Base-by-base conservation (phyloP, 1,284 basidiomycete species). In the Binderoboletus segoi region DNA sequence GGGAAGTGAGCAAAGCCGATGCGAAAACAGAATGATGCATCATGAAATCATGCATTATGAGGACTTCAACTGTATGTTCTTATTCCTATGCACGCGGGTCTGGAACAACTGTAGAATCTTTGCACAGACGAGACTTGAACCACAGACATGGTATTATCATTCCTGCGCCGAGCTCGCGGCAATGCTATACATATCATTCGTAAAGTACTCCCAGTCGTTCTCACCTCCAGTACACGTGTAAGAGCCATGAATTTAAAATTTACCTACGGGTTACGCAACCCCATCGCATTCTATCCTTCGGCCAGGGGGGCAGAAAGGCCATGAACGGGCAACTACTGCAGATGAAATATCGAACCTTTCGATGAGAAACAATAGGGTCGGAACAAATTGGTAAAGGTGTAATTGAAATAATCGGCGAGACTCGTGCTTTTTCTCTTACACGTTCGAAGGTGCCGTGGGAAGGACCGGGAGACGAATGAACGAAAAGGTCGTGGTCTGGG, bases 401-500 rank as follows among this genome's bases (percentile, higher is more conserved):
- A 1, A 23, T 47, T 35, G 42, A 51, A 24, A 26, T 47, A 32
- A 23, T 20, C 6, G 30, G 20, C 28, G 11, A n/a, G n/a, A n/a
- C n/a, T n/a, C n/a, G n/a, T n/a, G n/a, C n/a, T n/a, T 46, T 33
- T 33, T 6, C 5, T 15, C 20, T 53, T 57, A 67, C 12, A 45
- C 65, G 32, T 56, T 48, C 21, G 66, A 64, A 47, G 66, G 63
- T 2, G 67, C 61, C 7, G 37, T 8, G 10, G 68, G 32, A 33
- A 68, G 18, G 32, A 58, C 64, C 3, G 69, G 67, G 16, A 68
- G 53, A 15, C 61, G 68, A 23, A 71, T 67, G 38, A 61, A 69
- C 16, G 66, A 70, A 30, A 23, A 56, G 2, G 67, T 70, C 12
- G 67, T 67, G 21, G 68, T 66, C 44, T 69, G 64, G 3, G 67